Base-by-base conservation (phyloP, 1,284 basidiomycete genomes). In the Quambalaria eucalypti region DNA sequence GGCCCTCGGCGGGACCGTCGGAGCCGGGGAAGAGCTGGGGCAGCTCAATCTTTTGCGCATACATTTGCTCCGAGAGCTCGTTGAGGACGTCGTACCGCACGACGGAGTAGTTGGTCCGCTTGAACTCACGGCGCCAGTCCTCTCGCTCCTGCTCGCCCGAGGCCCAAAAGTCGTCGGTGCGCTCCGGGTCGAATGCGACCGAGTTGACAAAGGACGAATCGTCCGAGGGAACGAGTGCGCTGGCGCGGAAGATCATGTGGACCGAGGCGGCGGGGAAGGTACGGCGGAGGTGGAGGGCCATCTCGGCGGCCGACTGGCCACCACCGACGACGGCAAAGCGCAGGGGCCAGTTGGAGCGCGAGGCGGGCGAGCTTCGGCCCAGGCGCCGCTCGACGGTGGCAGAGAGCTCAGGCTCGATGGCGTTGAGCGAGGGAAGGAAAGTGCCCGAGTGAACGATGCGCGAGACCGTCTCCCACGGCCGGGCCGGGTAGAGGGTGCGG, bases 41-140 rank as follows among this genome's bases (percentile, higher is more conserved):
- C 19, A 69, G 63, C 57, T 74, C 71, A 16, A 71, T 66, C 26
- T 65, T 60, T 55, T 72, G 68, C 59, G 73, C 68, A 56, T 74
- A 74, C 51, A 71, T 60, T 23, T 58, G 53, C 23, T 70, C 65
- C 59, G 71, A 61, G 36, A 74, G 50, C 52, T 65, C 59, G 52
- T 69, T 65, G 48, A 74, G 56, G 38, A 73, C 51, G 48, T 73
- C 65, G 14, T 52, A 61, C 10, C 68, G 61, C 2, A 74, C 69
- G 10, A 74, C 73, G 29, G 66, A 68, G 59, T 74, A 74, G 56
- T 74, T 74, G 39, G 73, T 74, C 10, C 71, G 66, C 55, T 66
- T 68, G 55, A 71, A 75, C 55, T 75, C 73, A 28, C 52, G 54
- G 5, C 65, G 54, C 69, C 70, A 71, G 28, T 56, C 60, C 23